These are phyloP conservation scores for Phytophthora ramorum DNA, from an alignment of 352 stramenopile genomes.

Conservation along the genomic window DNA sequence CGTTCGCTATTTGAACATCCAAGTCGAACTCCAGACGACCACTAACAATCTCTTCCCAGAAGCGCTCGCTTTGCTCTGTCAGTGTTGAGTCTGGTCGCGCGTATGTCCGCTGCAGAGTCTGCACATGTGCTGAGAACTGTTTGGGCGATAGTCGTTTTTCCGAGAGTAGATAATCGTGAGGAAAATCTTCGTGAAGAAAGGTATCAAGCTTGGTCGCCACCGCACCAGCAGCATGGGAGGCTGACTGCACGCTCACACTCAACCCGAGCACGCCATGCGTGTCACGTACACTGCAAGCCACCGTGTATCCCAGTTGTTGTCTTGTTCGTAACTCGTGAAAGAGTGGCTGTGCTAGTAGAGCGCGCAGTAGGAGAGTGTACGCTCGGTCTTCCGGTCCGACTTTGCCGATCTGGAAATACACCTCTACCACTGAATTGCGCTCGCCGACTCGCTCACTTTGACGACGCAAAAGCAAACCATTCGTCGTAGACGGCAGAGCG, in stretches of 20 bases:
- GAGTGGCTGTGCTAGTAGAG: conserved; percentile 84
- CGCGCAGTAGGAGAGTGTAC: conserved; percentile 74
- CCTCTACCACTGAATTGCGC: conserved; percentile 81
- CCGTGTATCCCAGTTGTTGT: conserved; percentile 87
- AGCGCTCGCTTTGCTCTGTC: conserved; percentile 62
- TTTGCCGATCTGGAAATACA: conserved; percentile 87
- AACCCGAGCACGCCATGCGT: conserved; percentile 81
- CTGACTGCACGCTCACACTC: conserved; percentile 74
- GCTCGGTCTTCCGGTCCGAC: conserved; percentile 53
- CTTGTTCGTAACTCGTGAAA: conserved; percentile 84
- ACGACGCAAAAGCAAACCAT: conserved; percentile 65
- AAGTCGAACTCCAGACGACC: conserved; percentile 71
- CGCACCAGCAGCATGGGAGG: conserved; percentile 60
- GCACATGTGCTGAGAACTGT: conserved; percentile 57
- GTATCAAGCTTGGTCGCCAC: conserved; percentile 68
- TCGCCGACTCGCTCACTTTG: conserved; percentile 73
- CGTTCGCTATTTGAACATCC: conserved; percentile 50
- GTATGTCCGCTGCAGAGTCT: conserved; percentile 53
- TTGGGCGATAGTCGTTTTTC: conserved; percentile 40
- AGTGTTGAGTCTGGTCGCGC: conserved; percentile 57
- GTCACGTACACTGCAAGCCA: conserved; percentile 76
- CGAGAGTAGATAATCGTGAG: conserved; percentile 19
- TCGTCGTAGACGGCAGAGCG: conserved; percentile 54
- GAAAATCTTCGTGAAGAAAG: conserved; percentile 66
- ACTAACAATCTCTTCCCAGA: conserved; percentile 80